phyloP scores from a whole-genome alignment of 2,329 filamentous ascomycete genomes.

The Niveomyces coronatus region DNA sequence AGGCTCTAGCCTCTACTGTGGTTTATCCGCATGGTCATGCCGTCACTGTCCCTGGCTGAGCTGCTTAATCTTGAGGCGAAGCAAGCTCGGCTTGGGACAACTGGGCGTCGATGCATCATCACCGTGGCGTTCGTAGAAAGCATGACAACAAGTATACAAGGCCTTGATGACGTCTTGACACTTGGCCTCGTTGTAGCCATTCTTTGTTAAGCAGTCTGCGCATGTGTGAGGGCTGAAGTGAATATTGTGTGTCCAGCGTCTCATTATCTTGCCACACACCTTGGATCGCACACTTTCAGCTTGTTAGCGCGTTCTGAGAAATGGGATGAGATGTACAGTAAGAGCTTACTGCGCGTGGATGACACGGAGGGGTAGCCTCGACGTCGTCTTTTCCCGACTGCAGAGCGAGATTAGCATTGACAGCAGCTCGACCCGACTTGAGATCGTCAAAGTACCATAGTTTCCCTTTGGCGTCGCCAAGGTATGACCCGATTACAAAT shows the following conservation, averaged over 20 bases:
- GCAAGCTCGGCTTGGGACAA: constrained; percentile 72
- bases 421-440: not conserved
- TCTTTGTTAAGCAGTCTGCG: constrained; percentile 75
- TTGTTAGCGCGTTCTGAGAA: constrained; percentile 7
- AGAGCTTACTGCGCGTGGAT: constrained; percentile 63
- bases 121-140: constrained; percentile 73
- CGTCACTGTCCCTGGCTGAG: constrained; percentile 32
- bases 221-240: not conserved
- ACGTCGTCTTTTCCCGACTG: constrained; percentile 54
- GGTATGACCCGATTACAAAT: no score
- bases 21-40: not conserved
- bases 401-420: constrained; percentile 8
- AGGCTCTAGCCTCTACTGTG: no score
- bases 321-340: not conserved
- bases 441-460: no score
- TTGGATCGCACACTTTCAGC: constrained; percentile 79
- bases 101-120: constrained; percentile 66
- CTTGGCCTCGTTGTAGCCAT: constrained; percentile 75
- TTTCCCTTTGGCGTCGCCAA: no score
- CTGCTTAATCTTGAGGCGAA: constrained; percentile 81
- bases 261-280: no score
- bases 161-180: constrained; percentile 72
- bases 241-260: no score
- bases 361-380: constrained; percentile 67
- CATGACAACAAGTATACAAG: constrained; percentile 86